Evolutionary conservation across 2,329 filamentous ascomycete species (phyloP).

Genomic region (Trichophyton schoenleinii): DNA sequence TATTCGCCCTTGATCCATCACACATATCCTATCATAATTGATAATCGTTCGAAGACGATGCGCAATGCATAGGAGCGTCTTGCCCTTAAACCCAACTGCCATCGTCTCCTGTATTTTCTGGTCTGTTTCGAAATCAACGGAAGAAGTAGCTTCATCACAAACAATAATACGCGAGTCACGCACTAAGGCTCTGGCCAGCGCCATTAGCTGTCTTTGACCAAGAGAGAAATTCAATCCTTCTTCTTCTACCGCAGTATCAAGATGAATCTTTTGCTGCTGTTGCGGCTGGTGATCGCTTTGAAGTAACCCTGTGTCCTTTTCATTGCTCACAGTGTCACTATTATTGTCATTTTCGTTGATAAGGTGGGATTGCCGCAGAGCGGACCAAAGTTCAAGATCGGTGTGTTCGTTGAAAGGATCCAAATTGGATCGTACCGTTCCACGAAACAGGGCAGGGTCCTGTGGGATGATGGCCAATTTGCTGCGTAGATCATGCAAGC

Average conservation of each 20-base stretch:
- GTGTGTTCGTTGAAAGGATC: slow-evolving; percentile 36
- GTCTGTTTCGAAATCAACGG: slow-evolving; percentile 92
- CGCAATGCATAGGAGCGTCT: slow-evolving; percentile 83
- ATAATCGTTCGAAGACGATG: slow-evolving; percentile 87
- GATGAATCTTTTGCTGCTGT: slow-evolving; percentile 49
- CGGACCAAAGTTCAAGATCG: slow-evolving; percentile 37
- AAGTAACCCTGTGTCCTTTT: slow-evolving; percentile 5
- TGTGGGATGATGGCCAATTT: slow-evolving; percentile 36
- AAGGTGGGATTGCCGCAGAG: slow-evolving; percentile 34
- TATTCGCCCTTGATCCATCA: slow-evolving; percentile 84
- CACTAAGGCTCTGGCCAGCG: slow-evolving; percentile 78
- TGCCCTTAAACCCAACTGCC: slow-evolving; percentile 67
- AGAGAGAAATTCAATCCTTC: slow-evolving; percentile 94
- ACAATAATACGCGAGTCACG: slow-evolving; percentile 83
- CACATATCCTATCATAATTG: slow-evolving; percentile 86
- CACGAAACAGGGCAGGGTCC: slow-evolving; percentile 34
- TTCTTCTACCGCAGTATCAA: slow-evolving; percentile 79
- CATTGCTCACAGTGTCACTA: slow-evolving; percentile 27
- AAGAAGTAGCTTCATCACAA: slow-evolving; percentile 89
- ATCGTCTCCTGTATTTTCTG: slow-evolving; percentile 90
- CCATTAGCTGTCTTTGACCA: slow-evolving; percentile 90
- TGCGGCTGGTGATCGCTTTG: slow-evolving; percentile 3
- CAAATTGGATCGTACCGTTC: slow-evolving; percentile 34
- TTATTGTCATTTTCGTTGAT: slow-evolving; percentile 37
- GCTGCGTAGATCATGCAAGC: slow-evolving; percentile 32